These are phyloP conservation scores for Boletus pseudopeckii DNA, from an alignment of 768 basidiomycete genomes.

Conservation along the genomic window DNA sequence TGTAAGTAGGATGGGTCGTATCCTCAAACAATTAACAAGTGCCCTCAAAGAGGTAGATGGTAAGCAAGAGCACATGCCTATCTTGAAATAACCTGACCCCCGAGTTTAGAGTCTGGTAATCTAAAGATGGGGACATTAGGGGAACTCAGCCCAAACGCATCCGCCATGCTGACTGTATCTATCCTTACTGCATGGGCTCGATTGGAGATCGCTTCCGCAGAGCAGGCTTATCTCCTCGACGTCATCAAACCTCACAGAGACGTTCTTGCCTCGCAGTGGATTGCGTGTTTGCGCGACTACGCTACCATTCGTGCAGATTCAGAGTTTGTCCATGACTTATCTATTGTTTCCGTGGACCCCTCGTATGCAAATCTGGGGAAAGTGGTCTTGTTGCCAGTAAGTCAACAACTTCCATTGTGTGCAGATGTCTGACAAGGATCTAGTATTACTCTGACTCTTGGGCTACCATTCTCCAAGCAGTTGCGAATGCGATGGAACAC, in stretches of 20 bases:
- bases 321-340: constrained; percentile 74
- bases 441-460: constrained; percentile 89
- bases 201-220: constrained; percentile 71
- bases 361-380: constrained; percentile 86
- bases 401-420: constrained; percentile 25
- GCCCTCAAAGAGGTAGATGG: constrained; percentile 91
- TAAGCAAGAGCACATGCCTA: constrained; percentile 27
- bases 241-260: constrained; percentile 80
- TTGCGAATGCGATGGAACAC: constrained; percentile 73
- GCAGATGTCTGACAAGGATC: not conserved
- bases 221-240: constrained; percentile 71
- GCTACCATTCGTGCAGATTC: constrained; percentile 88
- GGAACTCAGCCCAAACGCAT: constrained; percentile 89
- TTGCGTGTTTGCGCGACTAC: constrained; percentile 86
- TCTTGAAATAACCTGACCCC: constrained; percentile 6
- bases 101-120: constrained; percentile 67
- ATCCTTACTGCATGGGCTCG: constrained; percentile 95
- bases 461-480: constrained; percentile 79
- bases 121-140: constrained; percentile 81
- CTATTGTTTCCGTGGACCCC: constrained; percentile 72
- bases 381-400: constrained; percentile 86
- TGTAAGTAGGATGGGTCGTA: constrained; percentile 87
- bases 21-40: constrained; percentile 81
- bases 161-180: constrained; percentile 90
- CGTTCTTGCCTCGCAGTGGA: constrained; percentile 80